Percentiles rank a stretch among this genome's conserved stretches.
phyloP scores from a whole-genome alignment of 257 asterid genomes.

The Plantago elongata region DNA sequence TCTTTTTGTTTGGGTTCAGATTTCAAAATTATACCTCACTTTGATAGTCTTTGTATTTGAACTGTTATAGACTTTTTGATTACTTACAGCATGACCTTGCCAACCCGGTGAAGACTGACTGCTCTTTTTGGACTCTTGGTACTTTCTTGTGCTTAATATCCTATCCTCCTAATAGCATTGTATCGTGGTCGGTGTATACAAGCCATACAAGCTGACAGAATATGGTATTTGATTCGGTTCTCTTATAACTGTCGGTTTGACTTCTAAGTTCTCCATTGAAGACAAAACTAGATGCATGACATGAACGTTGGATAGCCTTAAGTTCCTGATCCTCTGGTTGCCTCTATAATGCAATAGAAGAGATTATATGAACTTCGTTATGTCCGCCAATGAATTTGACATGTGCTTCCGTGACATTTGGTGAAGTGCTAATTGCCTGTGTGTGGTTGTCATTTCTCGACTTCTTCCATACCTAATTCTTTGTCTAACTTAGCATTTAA shows the following conservation, averaged over 20 bases:
- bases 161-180: not conserved
- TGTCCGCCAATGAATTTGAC: not conserved
- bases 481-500: constrained; percentile 10
- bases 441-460: constrained; percentile 2
- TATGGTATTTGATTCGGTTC: not conserved
- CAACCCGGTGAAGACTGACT: constrained; percentile 85
- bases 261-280: no score
- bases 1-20: not conserved
- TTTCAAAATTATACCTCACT: not conserved
- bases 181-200: not conserved
- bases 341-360: not conserved
- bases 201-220: no score
- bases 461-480: not conserved
- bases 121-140: constrained; percentile 97
- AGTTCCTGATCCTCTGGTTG: not conserved
- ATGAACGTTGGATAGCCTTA: no score
- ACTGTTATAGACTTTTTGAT: constrained; percentile 1
- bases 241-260: not conserved
- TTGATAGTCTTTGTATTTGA: not conserved
- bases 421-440: constrained; percentile 2
- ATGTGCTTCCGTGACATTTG: not conserved
- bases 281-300: no score
- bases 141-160: constrained; percentile 15
- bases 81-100: constrained; percentile 64
- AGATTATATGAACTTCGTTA: constrained; percentile 8